Evolutionary conservation across 768 basidiomycete species (phyloP).

Genomic region (Kwoniella shandongensis): DNA sequence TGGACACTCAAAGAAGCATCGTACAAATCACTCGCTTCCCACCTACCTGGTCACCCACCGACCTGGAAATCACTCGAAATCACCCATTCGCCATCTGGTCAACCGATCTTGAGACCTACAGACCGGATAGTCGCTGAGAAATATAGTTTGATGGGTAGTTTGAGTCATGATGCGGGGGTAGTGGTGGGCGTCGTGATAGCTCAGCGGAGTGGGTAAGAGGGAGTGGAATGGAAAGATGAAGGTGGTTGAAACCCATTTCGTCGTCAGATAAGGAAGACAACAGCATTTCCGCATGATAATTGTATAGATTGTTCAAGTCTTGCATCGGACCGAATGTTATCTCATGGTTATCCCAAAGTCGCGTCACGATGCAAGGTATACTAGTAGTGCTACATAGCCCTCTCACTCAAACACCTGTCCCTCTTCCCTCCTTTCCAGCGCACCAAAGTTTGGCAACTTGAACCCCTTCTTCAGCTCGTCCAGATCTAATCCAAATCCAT

Average conservation of each 20-base stretch:
- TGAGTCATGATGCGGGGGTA: constrained; percentile 43
- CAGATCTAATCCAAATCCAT: background rate
- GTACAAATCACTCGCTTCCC: constrained; percentile 38
- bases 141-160: constrained; percentile 25
- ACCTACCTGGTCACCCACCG: constrained; percentile 6
- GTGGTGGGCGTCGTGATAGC: constrained; percentile 44
- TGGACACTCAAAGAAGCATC: constrained; percentile 49
- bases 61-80: constrained; percentile 32
- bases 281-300: background rate
- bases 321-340: too few relatives aligned
- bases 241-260: background rate
- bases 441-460: background rate
- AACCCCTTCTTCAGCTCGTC: background rate
- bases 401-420: background rate
- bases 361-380: background rate
- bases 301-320: background rate
- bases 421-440: too few relatives aligned
- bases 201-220: constrained; percentile 4
- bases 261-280: background rate
- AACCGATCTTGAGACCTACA: constrained; percentile 13
- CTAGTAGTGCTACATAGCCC: background rate
- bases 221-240: background rate
- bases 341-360: too few relatives aligned
- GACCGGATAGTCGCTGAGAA: background rate
- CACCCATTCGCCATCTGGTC: constrained; percentile 6